These are phyloP conservation scores for Pythium plurisporium DNA, from an alignment of 352 stramenopile species.

Conservation along the genomic window DNA sequence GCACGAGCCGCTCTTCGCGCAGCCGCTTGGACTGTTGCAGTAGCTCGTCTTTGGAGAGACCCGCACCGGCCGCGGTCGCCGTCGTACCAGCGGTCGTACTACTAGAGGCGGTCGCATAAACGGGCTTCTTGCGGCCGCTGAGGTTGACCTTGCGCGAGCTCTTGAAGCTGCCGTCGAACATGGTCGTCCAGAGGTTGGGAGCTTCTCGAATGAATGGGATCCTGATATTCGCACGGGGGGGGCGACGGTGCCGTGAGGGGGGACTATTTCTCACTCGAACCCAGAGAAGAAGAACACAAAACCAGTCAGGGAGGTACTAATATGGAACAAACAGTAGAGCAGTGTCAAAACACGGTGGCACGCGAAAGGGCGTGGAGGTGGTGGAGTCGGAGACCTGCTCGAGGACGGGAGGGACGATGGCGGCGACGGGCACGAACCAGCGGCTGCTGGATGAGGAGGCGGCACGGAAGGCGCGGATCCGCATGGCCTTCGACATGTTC, in stretches of 20 bases:
- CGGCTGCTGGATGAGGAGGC: slow-evolving; percentile 36
- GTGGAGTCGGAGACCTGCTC: neutral
- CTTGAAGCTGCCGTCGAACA: slow-evolving; percentile 79
- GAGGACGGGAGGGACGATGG: neutral
- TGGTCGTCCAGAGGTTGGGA: slow-evolving; percentile 3
- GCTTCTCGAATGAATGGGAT: slow-evolving; percentile 5
- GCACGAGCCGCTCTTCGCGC: slow-evolving; percentile 45
- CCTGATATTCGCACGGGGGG: neutral
- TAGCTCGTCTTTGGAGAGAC: slow-evolving; percentile 49
- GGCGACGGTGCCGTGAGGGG: neutral
- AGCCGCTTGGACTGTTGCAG: slow-evolving; percentile 50
- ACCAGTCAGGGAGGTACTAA: no score
- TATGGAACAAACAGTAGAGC: no score
- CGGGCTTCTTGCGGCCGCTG: slow-evolving; percentile 47
- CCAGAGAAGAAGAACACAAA: no score
- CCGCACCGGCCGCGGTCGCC: slow-evolving; percentile 15
- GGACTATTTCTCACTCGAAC: neutral
- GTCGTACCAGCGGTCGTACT: no score
- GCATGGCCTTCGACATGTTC: slow-evolving; percentile 87
- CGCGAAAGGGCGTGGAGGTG: neutral
- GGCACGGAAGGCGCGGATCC: slow-evolving; percentile 54
- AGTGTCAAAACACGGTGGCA: no score
- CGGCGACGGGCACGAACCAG: slow-evolving; percentile 28
- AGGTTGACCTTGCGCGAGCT: slow-evolving; percentile 62
- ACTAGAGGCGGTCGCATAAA: no score